Evolutionary conservation across 1,139 yeast genomes (phyloP).

Genomic region (Candida tetrigidarum): DNA sequence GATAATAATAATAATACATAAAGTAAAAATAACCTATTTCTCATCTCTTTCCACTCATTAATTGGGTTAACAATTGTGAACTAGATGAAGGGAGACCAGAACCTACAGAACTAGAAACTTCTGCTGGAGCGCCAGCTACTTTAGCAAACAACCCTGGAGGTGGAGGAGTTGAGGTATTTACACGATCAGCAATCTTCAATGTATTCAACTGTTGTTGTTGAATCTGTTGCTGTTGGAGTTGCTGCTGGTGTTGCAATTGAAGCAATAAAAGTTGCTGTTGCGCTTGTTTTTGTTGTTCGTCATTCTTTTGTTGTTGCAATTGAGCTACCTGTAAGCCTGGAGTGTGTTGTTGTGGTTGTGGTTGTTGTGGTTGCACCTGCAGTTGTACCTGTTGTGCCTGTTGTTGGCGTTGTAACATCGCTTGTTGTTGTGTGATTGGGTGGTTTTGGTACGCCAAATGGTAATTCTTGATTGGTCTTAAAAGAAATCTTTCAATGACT

Average conservation of each 20-base stretch:
- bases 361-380: conserved; percentile 26
- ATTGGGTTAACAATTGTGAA: conserved; percentile 69
- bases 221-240: conserved; percentile 14
- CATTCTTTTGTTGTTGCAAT: conserved; percentile 28
- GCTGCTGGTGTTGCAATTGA: conserved; percentile 20
- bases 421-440: conserved; percentile 46
- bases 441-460: conserved; percentile 54
- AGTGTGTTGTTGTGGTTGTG: conserved; percentile 22
- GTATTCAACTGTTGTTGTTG: conserved; percentile 26
- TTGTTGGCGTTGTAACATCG: conserved; percentile 36
- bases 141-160: conserved; percentile 45
- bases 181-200: conserved; percentile 37
- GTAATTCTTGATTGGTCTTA: conserved; percentile 50
- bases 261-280: conserved; percentile 22
- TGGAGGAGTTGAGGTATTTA: conserved; percentile 46
- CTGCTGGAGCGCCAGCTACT: conserved; percentile 15
- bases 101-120: conserved; percentile 14
- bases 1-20: conserved; percentile 1
- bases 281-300: conserved; percentile 20
- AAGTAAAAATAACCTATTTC: conserved; percentile 2
- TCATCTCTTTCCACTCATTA: conserved; percentile 69
- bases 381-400: conserved; percentile 32
- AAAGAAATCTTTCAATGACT: conserved; percentile 45
- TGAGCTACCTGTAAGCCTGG: conserved; percentile 19
- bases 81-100: conserved; percentile 46